Conservation (phyloP, 2,329 filamentous ascomycete genomes). For the Alternaria sp. region DNA sequence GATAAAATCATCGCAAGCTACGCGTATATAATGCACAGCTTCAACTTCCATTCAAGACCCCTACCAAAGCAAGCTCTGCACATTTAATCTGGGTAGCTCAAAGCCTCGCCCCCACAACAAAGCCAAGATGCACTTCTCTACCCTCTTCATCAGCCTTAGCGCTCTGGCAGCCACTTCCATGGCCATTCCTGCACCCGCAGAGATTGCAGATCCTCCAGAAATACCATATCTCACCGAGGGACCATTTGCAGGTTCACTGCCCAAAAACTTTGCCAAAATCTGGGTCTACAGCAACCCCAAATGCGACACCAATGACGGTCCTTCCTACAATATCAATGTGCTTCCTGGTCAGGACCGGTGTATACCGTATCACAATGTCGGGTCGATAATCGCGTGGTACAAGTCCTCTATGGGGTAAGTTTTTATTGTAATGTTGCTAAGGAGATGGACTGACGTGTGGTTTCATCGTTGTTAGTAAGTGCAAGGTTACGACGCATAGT, state of each 20-base stretch:
- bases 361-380: slow-evolving; percentile 4
- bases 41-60: not conserved
- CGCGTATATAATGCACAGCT: not conserved
- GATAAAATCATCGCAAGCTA: not conserved
- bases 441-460: not conserved
- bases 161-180: not conserved
- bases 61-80: not conserved
- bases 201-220: not conserved
- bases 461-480: not conserved
- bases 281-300: slow-evolving; percentile 4
- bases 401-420: slow-evolving; percentile 9
- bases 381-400: slow-evolving; percentile 8
- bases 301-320: slow-evolving; percentile 1
- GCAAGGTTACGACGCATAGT: slow-evolving; percentile 5
- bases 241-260: not conserved
- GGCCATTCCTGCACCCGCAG: not conserved
- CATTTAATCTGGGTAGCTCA: not conserved
- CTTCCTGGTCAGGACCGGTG: slow-evolving; percentile 6
- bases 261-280: slow-evolving; percentile 11
- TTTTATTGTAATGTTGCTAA: not conserved
- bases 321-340: slow-evolving; percentile 3
- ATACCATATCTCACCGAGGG: not conserved
- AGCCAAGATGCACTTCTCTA: slow-evolving; percentile 2
- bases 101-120: too few relatives aligned
- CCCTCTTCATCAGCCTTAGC: not conserved